Conservation (phyloP, 495 filamentous ascomycete genomes). For the Aspergillus carlsbadensis region DNA sequence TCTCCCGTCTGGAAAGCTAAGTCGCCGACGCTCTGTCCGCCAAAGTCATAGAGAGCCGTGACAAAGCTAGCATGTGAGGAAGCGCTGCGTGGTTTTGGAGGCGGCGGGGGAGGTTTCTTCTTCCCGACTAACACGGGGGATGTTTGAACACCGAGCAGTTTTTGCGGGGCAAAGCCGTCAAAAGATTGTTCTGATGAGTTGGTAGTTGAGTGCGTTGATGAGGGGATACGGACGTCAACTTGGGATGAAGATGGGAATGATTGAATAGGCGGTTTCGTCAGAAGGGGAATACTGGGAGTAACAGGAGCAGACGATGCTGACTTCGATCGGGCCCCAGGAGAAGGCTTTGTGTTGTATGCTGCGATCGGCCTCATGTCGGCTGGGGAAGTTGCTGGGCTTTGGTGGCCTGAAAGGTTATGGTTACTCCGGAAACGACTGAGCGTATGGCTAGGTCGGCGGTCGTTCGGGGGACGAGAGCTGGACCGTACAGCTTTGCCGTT, state of each 20-base stretch:
- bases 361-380: conserved; percentile 10
- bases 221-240: background rate
- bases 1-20: conserved; percentile 82
- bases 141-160: conserved; percentile 13
- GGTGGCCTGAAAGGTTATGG: conserved; percentile 21
- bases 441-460: conserved; percentile 33
- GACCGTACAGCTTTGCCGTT: conserved; percentile 72
- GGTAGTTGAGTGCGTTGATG: background rate
- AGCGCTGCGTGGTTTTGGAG: conserved; percentile 45
- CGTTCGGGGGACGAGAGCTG: conserved; percentile 49
- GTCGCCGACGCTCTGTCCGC: conserved; percentile 70
- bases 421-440: conserved; percentile 17
- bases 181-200: conserved; percentile 23
- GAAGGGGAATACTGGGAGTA: background rate
- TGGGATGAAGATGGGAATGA: background rate
- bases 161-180: conserved; percentile 24
- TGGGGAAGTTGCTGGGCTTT: conserved; percentile 11
- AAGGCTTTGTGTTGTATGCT: conserved; percentile 18
- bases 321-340: conserved; percentile 14
- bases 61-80: conserved; percentile 53
- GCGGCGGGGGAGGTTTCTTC: conserved; percentile 71
- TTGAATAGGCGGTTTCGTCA: background rate
- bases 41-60: conserved; percentile 78
- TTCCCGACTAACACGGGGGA: conserved; percentile 28
- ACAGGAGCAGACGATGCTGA: conserved; percentile 16